A percentile compares a stretch with the other conserved stretches of the same genome.
These are phyloP conservation scores for Cordyceps javanica DNA, from an alignment of 2,329 filamentous ascomycete species.

Conservation along the genomic window DNA sequence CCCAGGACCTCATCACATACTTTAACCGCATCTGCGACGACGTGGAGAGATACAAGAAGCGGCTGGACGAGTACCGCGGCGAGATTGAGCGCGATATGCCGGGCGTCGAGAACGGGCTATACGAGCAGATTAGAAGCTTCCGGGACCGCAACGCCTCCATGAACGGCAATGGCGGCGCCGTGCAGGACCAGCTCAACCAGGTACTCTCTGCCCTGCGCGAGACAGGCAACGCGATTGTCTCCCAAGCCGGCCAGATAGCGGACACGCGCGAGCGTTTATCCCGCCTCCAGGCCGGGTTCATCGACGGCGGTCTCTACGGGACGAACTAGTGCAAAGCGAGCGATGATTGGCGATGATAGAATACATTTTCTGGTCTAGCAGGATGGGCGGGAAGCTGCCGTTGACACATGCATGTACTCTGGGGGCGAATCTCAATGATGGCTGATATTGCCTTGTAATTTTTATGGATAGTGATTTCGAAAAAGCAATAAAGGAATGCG, in stretches of 20 bases:
- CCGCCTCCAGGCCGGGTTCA: slow-evolving; percentile 34
- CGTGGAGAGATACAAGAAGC: slow-evolving; percentile 36
- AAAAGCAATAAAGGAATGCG: not conserved
- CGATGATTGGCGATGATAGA: not conserved
- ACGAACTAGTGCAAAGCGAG: not conserved
- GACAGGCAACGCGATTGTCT: slow-evolving; percentile 34
- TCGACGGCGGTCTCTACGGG: slow-evolving; percentile 27
- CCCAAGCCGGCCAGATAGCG: slow-evolving; percentile 36
- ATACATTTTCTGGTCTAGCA: not conserved
- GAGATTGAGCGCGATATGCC: slow-evolving; percentile 44
- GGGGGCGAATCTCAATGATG: not conserved
- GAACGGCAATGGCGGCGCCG: slow-evolving; percentile 20
- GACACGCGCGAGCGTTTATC: slow-evolving; percentile 37
- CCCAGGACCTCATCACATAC: slow-evolving; percentile 39
- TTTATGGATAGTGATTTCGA: not conserved
- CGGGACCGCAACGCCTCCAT: slow-evolving; percentile 24
- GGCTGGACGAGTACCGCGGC: slow-evolving; percentile 38
- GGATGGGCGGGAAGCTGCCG: not conserved
- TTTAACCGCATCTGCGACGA: slow-evolving; percentile 39
- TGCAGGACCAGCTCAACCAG: slow-evolving; percentile 34
- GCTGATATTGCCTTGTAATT: not conserved
- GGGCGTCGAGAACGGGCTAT: slow-evolving; percentile 40
- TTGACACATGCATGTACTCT: not conserved
- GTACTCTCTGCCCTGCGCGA: slow-evolving; percentile 33
- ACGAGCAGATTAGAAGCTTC: slow-evolving; percentile 35